These are phyloP conservation scores for Lodderomyces oxycetoniae DNA, from an alignment of 1,139 yeast species.

Conservation along the genomic window DNA sequence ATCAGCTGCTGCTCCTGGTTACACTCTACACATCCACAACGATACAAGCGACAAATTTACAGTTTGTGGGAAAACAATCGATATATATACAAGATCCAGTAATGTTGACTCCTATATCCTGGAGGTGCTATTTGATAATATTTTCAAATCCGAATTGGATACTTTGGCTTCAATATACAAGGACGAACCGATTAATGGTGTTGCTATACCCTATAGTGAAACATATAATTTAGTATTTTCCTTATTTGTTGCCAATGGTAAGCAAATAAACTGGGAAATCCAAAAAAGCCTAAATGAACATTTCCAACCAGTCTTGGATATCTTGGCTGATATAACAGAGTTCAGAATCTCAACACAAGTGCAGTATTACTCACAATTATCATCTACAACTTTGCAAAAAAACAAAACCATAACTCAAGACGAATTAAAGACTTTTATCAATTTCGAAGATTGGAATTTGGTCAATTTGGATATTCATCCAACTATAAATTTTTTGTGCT, in stretches of 20 bases:
- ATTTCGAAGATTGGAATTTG: conserved; percentile 75
- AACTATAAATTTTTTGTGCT: conserved; percentile 64
- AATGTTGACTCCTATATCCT: not conserved
- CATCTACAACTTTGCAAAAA: too few relatives aligned
- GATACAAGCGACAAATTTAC: not conserved
- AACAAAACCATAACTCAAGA: conserved; percentile 27
- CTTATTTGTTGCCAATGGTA: conserved; percentile 39
- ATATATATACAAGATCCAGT: not conserved
- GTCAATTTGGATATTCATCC: conserved; percentile 54
- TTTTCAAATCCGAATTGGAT: conserved; percentile 36
- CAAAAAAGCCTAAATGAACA: conserved; percentile 22
- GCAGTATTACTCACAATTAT: conserved; percentile 57
- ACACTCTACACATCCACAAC: not conserved
- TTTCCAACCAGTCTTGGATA: conserved; percentile 26
- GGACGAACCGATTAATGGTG: conserved; percentile 16
- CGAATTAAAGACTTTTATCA: conserved; percentile 66
- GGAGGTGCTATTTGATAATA: conserved; percentile 27
- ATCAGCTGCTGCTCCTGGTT: not conserved
- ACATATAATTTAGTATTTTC: conserved; percentile 66
- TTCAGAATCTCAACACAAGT: conserved; percentile 77
- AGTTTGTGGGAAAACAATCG: conserved; percentile 1
- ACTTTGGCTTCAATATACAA: conserved; percentile 8
- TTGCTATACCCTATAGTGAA: conserved; percentile 55
- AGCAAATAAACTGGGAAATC: conserved; percentile 38
- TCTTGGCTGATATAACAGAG: conserved; percentile 47